Base-by-base conservation (phyloP, 2,329 filamentous ascomycete species). In the Paramyrothecium roridum region DNA sequence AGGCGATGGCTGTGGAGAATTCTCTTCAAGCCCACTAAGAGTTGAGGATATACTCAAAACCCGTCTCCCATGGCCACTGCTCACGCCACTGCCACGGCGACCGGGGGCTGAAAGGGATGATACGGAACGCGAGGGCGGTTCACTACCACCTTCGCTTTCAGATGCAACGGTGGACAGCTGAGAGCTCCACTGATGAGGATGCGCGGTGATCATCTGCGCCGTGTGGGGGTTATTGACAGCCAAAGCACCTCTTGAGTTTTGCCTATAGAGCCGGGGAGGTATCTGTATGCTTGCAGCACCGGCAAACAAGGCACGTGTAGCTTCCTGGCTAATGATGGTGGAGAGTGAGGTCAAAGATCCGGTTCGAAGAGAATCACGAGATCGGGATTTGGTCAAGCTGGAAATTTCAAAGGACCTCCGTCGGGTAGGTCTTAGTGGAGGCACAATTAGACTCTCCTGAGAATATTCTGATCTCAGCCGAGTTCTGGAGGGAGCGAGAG, bases 151-250 rank as follows among this genome's bases (percentile, higher is more conserved):
- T 59, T 87, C 84, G 64, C 81, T 82, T 66, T 85, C 84, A 34
- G 84, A 87, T 68, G 80, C 74, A 57, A 87, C 84, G 48, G 84
- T 85, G 43, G 85, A 87, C 46, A 87, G 75, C 68, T 85, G 83
- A 48, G 81, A 81, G 69, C 83, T 85, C 83, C 83, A 86, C 77
- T 82, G 81, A 64, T 85, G 82, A 54, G 78, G 76, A 56, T 76
- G 69, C 49, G 76, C 66, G 19, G 58, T 46, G 48, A 54, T 50
- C 19, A 40, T 53, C 10, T 60, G 57, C 17, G 65, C 53, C 26
- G 57, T 53, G 16, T 30, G 53, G n/a, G 52, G 53, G 23, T 56
- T 56, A 16, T 51, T n/a, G 8, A 34, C n/a, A 43, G 26, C 19
- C n/a, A 63, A 57, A 10, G 51, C 12, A 20, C 50, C 23, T n/a